Evolutionary conservation across 2,329 filamentous ascomycete genomes (phyloP).

Genomic region (Sordariomycetes sp.): DNA sequence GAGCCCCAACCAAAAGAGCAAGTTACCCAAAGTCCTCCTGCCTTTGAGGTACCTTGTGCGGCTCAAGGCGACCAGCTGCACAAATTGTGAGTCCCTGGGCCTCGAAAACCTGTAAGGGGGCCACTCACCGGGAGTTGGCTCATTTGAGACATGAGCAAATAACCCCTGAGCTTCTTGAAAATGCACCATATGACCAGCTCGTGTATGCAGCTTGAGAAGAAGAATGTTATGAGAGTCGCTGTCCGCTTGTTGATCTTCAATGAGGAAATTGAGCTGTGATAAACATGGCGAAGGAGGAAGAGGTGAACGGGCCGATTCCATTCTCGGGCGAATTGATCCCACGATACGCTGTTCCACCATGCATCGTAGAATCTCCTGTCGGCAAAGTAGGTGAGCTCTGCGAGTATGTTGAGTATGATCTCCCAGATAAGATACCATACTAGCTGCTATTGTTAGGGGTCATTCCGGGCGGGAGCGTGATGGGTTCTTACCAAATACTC

Average conservation of each 20-base stretch:
- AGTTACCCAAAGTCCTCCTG: conserved; percentile 56
- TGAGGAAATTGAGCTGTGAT: conserved; percentile 67
- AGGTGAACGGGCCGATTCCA: conserved; percentile 74
- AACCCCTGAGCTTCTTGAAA: conserved; percentile 69
- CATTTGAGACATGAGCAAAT: conserved; percentile 66
- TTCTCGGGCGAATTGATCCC: conserved; percentile 71
- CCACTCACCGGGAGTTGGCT: conserved; percentile 55
- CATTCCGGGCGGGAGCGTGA: background rate
- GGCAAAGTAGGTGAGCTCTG: conserved; percentile 68
- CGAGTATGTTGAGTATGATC: conserved; percentile 63
- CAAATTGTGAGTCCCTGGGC: too few relatives aligned
- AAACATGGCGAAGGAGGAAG: conserved; percentile 70
- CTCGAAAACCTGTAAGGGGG: too few relatives aligned
- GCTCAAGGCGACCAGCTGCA: conserved; percentile 55
- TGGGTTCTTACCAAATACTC: conserved; percentile 51
- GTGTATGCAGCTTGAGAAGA: conserved; percentile 62
- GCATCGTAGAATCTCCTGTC: conserved; percentile 64
- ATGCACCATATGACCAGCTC: conserved; percentile 75
- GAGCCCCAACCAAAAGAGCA: conserved; percentile 72
- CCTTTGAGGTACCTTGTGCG: conserved; percentile 57
- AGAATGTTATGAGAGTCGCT: conserved; percentile 68
- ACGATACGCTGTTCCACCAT: conserved; percentile 58
- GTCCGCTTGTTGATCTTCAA: conserved; percentile 61
- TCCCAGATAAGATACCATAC: conserved; percentile 80
- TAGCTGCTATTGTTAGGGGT: conserved; percentile 27